These are phyloP conservation scores for Casuarina glauca DNA, from an alignment of 306 rosid species.

Conservation along the genomic window DNA sequence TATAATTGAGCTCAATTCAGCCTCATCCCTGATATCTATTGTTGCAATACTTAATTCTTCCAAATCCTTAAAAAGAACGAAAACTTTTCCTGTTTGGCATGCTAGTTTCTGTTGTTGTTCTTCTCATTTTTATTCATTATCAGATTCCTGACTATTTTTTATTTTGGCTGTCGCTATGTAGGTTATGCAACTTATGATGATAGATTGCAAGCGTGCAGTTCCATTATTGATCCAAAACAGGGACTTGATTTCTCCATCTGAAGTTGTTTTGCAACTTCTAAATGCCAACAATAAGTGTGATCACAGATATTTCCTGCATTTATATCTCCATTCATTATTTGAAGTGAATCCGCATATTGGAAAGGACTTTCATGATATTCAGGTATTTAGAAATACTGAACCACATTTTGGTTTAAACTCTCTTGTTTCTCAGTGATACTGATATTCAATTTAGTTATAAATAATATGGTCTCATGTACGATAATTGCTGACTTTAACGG, in stretches of 20 bases:
- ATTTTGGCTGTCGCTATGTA: slow-evolving; percentile 36
- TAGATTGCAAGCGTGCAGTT: slow-evolving; percentile 93
- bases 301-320: slow-evolving; percentile 69
- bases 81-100: neutral
- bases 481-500: neutral
- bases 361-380: slow-evolving; percentile 92
- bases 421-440: slow-evolving; percentile 15
- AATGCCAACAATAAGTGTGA: slow-evolving; percentile 55
- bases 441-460: slow-evolving; percentile 21
- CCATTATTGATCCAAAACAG: slow-evolving; percentile 69
- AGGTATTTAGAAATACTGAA: slow-evolving; percentile 52
- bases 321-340: slow-evolving; percentile 87
- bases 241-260: slow-evolving; percentile 67
- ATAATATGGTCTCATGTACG: slow-evolving; percentile 10
- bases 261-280: slow-evolving; percentile 78
- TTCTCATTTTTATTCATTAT: slow-evolving; percentile 16
- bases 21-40: slow-evolving; percentile 14
- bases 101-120: neutral
- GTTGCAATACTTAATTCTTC: slow-evolving; percentile 22
- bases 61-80: neutral
- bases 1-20: slow-evolving; percentile 25
- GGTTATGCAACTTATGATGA: slow-evolving; percentile 91
- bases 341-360: slow-evolving; percentile 91
- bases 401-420: slow-evolving; percentile 16
- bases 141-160: slow-evolving; percentile 21